Evolutionary conservation across 179 eudicot species (phyloP), one percentile per base, ranked within the genome.

Genomic region (Drosera spatulata): DNA sequence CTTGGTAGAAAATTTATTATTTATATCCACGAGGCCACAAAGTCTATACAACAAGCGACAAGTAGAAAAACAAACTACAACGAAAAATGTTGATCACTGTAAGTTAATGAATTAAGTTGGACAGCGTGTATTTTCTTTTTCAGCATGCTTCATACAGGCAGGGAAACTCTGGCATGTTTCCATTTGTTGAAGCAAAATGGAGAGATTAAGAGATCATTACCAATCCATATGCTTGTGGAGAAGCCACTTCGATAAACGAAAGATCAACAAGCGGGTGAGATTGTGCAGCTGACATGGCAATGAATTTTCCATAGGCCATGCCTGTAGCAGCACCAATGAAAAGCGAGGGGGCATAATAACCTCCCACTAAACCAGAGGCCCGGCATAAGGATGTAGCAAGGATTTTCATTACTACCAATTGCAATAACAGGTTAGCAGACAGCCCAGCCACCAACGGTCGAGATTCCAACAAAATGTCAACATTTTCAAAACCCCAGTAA

Each of bases 221-320:
- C 97, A 89, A 90, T 74, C 86, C 99, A 85, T 93, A 89, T 55
- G 99, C 95, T 83, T 89, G 95, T 48, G 99, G 95, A 61, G 96
- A 81, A 56, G 97, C 99, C 65, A 93, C 94, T 73, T 89, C 99
- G 75, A 86, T 56, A 68, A 81, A 67, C 43, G 93, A 66, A 55
- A 79, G 66, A 63, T 78, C 85, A 62, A 91, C 72, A 37, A 66
- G 53, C 56, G 90, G 84, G 78, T 76, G 68, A n/a, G 77, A 71
- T 39, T 77, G 80, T 55, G 85, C 70, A 72, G 89, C 75, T 57
- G 76, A 61, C 61, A 74, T 62, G 65, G 81, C 73, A 65, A 80
- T 76, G 61, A 82, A 60, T 75, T 86, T 89, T 55, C 99, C 99
- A 75, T 89, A 93, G 5, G 91, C 91, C 96, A 89, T 89, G 70